A percentile compares a stretch with the other conserved stretches of the same genome.
phyloP scores from a whole-genome alignment of 2,329 filamentous ascomycete species.

The Xylariales sp. region DNA sequence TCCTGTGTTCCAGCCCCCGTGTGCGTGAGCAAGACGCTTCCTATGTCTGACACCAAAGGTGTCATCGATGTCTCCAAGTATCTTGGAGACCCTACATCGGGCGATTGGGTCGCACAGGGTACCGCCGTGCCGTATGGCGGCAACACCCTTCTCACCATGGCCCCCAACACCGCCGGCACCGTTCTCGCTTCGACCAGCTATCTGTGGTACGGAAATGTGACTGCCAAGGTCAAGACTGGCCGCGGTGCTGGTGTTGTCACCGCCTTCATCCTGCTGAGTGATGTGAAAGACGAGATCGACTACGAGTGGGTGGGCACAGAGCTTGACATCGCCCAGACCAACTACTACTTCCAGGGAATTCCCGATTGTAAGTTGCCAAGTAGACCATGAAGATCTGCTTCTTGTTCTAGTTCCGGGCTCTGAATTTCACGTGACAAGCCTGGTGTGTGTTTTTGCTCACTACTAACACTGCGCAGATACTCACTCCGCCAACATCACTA shows the following conservation, averaged over 20 bases:
- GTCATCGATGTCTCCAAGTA: conserved; percentile 74
- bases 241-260: conserved; percentile 89
- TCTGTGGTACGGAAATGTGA: conserved; percentile 96
- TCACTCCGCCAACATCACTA: conserved; percentile 68
- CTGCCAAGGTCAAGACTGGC: conserved; percentile 78
- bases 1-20: conserved; percentile 81
- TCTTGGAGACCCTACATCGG: conserved; percentile 72
- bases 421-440: no score
- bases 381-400: no score
- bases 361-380: conserved; percentile 66
- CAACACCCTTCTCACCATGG: conserved; percentile 83
- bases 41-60: conserved; percentile 67
- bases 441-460: conserved; percentile 1
- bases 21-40: conserved; percentile 71
- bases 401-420: no score
- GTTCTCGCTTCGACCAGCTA: conserved; percentile 80
- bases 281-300: conserved; percentile 98
- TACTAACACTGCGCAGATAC: conserved; percentile 60
- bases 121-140: conserved; percentile 64
- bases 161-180: conserved; percentile 77
- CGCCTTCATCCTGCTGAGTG: conserved; percentile 91
- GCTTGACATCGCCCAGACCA: conserved; percentile 75
- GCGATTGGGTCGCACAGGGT: conserved; percentile 88
- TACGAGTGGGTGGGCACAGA: conserved; percentile 90
- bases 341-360: conserved; percentile 96